Percentiles rank a stretch among this genome's conserved stretches.
Evolutionary conservation across 768 basidiomycete species (phyloP).

Genomic region (Auricularia sp.): DNA sequence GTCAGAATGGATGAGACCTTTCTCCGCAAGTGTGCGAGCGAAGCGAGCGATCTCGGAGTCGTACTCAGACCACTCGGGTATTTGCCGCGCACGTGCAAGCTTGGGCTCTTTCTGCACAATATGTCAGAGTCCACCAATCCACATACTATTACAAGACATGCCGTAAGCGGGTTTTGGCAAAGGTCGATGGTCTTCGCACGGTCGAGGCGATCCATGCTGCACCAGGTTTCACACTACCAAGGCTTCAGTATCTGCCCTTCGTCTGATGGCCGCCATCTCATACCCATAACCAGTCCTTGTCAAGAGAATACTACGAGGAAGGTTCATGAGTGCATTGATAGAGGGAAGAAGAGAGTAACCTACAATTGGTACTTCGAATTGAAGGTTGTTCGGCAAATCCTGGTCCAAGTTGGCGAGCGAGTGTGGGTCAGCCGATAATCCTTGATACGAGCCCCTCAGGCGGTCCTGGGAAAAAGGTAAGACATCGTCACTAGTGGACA

Average conservation of each 20-base stretch:
- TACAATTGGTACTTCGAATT: slow-evolving; percentile 86
- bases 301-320: slow-evolving; percentile 58
- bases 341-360: slow-evolving; percentile 21
- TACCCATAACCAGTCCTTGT: slow-evolving; percentile 95
- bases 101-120: slow-evolving; percentile 89
- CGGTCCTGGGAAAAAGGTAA: slow-evolving; percentile 48
- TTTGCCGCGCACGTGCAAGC: slow-evolving; percentile 80
- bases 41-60: slow-evolving; percentile 84
- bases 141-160: neutral
- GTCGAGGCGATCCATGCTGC: slow-evolving; percentile 75
- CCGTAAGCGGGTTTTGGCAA: slow-evolving; percentile 93
- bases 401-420: slow-evolving; percentile 93
- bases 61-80: slow-evolving; percentile 96
- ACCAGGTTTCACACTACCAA: slow-evolving; percentile 93
- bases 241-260: slow-evolving; percentile 5
- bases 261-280: slow-evolving; percentile 17
- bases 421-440: slow-evolving; percentile 85
- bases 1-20: slow-evolving; percentile 58
- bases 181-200: slow-evolving; percentile 86
- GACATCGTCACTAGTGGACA: neutral
- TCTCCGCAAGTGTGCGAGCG: slow-evolving; percentile 56
- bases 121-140: too few species aligned
- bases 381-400: slow-evolving; percentile 95
- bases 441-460: slow-evolving; percentile 84
- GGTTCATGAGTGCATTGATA: too few species aligned